A percentile compares a stretch with the other conserved stretches of the same genome.
Evolutionary conservation across 768 basidiomycete genomes (phyloP).

Genomic region (Russula abietina): DNA sequence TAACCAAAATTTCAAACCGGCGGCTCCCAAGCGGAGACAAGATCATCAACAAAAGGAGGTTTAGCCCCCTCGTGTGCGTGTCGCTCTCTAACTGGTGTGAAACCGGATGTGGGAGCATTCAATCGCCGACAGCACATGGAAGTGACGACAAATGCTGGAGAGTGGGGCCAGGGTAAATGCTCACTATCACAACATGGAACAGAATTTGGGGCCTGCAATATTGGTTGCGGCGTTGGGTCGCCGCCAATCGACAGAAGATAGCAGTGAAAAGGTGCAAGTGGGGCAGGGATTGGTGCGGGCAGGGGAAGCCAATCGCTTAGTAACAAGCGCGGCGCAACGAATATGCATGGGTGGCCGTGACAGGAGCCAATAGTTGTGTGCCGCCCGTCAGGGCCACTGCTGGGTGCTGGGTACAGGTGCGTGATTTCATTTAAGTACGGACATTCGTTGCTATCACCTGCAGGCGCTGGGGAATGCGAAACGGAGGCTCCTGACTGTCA

Average conservation of each 20-base stretch:
- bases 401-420: constrained; percentile 13
- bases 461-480: constrained; percentile 15
- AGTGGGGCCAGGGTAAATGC: constrained; percentile 17
- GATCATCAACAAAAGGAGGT: constrained; percentile 18
- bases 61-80: constrained; percentile 20
- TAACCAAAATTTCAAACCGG: constrained; percentile 21
- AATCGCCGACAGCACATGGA: constrained; percentile 17
- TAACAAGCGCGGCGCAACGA: constrained; percentile 24
- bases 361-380: constrained; percentile 13
- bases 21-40: constrained; percentile 19
- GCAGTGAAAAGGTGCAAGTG: constrained; percentile 18
- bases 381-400: constrained; percentile 20
- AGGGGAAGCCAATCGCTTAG: constrained; percentile 18
- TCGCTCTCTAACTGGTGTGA: constrained; percentile 20
- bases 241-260: constrained; percentile 11
- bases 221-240: constrained; percentile 16
- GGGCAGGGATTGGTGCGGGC: constrained; percentile 8
- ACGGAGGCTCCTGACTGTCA: constrained; percentile 21
- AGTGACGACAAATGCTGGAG: constrained; percentile 7
- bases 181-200: constrained; percentile 7
- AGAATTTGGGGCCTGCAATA: constrained; percentile 4
- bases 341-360: constrained; percentile 22
- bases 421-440: constrained; percentile 24
- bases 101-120: constrained; percentile 14
- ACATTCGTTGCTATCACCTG: constrained; percentile 23